phyloP scores from a whole-genome alignment of 2,329 filamentous ascomycete genomes.

The Harringtonia lauricola region DNA sequence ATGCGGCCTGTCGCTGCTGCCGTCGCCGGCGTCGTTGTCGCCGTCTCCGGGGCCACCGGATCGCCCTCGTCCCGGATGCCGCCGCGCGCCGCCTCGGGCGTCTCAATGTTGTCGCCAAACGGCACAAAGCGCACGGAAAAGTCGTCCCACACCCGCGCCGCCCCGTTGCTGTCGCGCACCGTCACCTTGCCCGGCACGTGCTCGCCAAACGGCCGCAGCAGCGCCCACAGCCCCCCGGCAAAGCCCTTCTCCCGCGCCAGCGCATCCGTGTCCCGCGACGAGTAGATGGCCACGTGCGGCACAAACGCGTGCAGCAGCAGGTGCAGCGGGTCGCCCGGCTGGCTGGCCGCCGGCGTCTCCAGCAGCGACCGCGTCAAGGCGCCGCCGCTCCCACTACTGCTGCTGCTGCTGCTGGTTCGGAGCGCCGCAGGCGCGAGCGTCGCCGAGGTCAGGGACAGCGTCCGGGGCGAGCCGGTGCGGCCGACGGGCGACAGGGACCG shows the following conservation, averaged over 20 bases:
- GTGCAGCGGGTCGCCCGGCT: conserved; percentile 15
- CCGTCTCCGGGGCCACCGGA: too few relatives aligned
- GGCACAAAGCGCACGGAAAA: conserved; percentile 79
- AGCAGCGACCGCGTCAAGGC: conserved; percentile 28
- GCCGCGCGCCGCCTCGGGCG: conserved; percentile 30
- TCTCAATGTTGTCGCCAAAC: conserved; percentile 49
- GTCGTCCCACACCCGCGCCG: conserved; percentile 75
- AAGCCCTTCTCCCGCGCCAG: conserved; percentile 79
- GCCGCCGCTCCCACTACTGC: conserved; percentile 29
- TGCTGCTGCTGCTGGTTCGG: background rate
- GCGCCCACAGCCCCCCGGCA: conserved; percentile 66
- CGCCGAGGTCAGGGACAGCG: conserved; percentile 35
- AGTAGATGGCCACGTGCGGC: conserved; percentile 76
- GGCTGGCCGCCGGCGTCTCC: conserved; percentile 7
- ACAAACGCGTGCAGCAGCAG: conserved; percentile 78
- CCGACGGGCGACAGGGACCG: conserved; percentile 57
- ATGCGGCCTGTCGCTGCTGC: conserved; percentile 29
- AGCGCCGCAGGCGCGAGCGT: too few relatives aligned
- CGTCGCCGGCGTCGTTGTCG: conserved; percentile 1
- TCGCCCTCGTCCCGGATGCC: too few relatives aligned
- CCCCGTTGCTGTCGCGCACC: conserved; percentile 80
- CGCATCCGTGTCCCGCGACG: conserved; percentile 77
- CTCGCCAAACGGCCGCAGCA: conserved; percentile 87
- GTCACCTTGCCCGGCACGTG: conserved; percentile 77
- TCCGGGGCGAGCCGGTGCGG: conserved; percentile 38